Base-by-base conservation (phyloP, 2,329 filamentous ascomycete species). In the Fonsecaea multimorphosa region DNA sequence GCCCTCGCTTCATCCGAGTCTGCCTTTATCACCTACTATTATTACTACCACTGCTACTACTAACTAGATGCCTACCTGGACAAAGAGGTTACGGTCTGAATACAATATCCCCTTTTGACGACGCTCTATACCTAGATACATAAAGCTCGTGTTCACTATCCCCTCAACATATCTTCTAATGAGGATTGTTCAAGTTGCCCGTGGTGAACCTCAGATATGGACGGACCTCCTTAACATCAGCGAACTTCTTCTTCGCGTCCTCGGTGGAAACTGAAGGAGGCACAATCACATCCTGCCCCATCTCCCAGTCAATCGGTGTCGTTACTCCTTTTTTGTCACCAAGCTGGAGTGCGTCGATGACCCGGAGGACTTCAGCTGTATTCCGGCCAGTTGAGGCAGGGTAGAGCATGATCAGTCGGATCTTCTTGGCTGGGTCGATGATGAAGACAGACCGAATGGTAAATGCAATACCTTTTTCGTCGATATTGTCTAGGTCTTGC, bases 381-480 rank as follows among this genome's bases (percentile, higher is more conserved):
- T 93, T 93, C 76, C 91, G 88, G 80, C 93, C 93, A 53, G 92
- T 96, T 65, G 90, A 93, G 68, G 93, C 93, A 51, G 93, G 93
- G 85, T 97, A 97, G 76, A 91, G 89, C 83, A 97, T 90, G 78
- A 92, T 96, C 77, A 93, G 88, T 74, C 93, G 90, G 81, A 97
- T 95, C 79, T 90, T 94, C 89, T 96, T 97, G 80, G 87, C 88
- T 70, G 93, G 93, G 83, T 97, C 93, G 79, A 97, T 95, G 82
- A 97, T 85, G 85, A 96, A 97, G 77, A 97, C 93, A 73, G 91
- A 92, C 75, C 93, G 92, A 82, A 97, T 96, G 73, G 93, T 97
- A 82, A 96, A 94, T 63, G 93, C 92, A 73, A 94, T 91, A 73
- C 90, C 90, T 86, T 92, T 92, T 75, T 85, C 79, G 78, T 93